phyloP scores from a whole-genome alignment of 2,329 filamentous ascomycete species.

The Sporothrix inflata region DNA sequence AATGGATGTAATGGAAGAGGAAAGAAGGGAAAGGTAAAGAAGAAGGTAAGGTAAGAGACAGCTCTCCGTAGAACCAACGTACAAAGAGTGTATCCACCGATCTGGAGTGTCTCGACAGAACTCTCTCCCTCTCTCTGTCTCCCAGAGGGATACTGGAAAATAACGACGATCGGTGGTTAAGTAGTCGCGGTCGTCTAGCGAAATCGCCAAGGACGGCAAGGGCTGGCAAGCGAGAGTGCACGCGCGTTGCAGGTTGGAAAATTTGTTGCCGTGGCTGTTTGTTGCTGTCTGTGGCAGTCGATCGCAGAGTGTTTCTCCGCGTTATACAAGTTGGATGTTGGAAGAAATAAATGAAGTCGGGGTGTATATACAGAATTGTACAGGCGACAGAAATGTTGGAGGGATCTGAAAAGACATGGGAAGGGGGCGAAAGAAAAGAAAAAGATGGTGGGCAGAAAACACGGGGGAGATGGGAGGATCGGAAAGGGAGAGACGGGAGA shows the following conservation, averaged over 20 bases:
- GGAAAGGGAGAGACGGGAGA: neutral
- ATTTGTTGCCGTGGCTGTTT: neutral
- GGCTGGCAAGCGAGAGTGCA: slow-evolving; percentile 19
- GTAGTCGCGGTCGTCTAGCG: slow-evolving; percentile 18
- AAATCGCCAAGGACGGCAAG: slow-evolving; percentile 26
- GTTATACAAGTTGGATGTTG: neutral
- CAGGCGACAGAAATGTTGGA: neutral
- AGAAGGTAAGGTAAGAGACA: neutral
- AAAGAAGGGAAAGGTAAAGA: neutral
- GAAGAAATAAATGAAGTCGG: slow-evolving; percentile 3
- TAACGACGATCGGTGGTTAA: slow-evolving; percentile 22
- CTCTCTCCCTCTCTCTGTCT: neutral
- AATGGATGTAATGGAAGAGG: neutral
- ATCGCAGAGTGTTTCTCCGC: neutral
- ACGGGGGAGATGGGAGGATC: neutral
- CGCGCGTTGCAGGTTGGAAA: neutral
- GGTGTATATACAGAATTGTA: neutral
- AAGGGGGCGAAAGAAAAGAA: neutral
- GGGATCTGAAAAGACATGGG: too few species aligned
- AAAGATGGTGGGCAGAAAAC: neutral
- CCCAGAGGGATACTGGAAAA: neutral
- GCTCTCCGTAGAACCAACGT: neutral
- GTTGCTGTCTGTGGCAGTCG: neutral
- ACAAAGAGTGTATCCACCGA: slow-evolving; percentile 4
- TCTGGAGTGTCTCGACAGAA: neutral